Evolutionary conservation across 2,329 filamentous ascomycete species (phyloP).

Genomic region (Cordyceps farinosa): DNA sequence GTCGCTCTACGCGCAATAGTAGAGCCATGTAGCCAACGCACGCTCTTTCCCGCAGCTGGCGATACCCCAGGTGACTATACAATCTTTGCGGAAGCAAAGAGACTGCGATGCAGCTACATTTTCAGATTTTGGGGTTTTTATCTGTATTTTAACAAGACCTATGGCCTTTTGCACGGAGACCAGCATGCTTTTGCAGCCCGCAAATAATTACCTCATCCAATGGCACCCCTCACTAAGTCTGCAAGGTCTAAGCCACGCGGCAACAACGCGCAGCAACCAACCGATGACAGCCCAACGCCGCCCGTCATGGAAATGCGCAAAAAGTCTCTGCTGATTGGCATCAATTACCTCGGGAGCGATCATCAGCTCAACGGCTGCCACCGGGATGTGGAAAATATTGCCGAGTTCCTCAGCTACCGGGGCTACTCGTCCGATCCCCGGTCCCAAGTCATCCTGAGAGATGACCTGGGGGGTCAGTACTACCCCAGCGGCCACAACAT

Average conservation of each 20-base stretch:
- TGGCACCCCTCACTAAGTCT: slow-evolving; percentile 7
- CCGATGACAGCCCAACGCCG: neutral
- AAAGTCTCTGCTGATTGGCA: slow-evolving; percentile 56
- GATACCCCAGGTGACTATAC: neutral
- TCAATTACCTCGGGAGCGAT: slow-evolving; percentile 58
- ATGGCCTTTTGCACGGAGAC: neutral
- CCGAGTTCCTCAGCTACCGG: slow-evolving; percentile 44
- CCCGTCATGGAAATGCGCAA: slow-evolving; percentile 12
- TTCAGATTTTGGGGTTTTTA: neutral
- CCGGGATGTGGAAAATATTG: slow-evolving; percentile 60
- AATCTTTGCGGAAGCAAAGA: neutral
- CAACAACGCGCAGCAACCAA: neutral
- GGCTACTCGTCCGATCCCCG: slow-evolving; percentile 13
- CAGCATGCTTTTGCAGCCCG: neutral
- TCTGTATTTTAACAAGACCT: neutral
- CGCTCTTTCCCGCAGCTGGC: neutral
- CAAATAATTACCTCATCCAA: slow-evolving; percentile 11
- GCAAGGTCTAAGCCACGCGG: slow-evolving; percentile 11
- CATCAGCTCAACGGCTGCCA: slow-evolving; percentile 58
- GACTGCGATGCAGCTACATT: neutral
- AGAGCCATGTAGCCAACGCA: neutral
- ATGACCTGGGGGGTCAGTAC: slow-evolving; percentile 42
- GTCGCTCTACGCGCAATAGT: no score
- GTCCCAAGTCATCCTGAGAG: slow-evolving; percentile 17
- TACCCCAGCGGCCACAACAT: slow-evolving; percentile 59